Conservation (phyloP, 495 filamentous ascomycete genomes). For the Xylaria cubensis region DNA sequence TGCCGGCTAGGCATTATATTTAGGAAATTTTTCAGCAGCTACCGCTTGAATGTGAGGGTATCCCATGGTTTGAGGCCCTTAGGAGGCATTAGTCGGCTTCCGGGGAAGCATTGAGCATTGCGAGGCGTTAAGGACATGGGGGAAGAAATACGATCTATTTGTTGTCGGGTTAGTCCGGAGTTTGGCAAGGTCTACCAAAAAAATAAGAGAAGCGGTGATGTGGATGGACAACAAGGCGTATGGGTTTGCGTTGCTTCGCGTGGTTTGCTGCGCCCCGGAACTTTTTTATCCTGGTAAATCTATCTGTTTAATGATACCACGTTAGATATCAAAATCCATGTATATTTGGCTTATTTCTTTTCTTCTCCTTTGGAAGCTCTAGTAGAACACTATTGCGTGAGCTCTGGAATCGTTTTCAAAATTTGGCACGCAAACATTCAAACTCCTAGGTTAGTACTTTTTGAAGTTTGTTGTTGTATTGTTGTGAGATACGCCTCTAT, state of each 20-base stretch:
- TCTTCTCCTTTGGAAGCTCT: background rate
- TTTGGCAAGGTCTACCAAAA: background rate
- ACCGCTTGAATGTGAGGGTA: background rate
- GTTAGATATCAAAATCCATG: background rate
- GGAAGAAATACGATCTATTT: background rate
- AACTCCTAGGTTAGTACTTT: no score
- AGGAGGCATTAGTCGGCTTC: background rate
- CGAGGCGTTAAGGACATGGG: constrained; percentile 21
- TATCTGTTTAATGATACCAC: background rate
- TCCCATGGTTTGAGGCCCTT: background rate
- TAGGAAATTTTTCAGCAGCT: constrained; percentile 22
- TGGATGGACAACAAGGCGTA: background rate
- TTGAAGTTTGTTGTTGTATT: no score
- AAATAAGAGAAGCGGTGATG: background rate
- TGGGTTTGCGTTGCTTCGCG: background rate
- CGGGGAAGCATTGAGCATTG: constrained; percentile 11
- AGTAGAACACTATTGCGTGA: background rate
- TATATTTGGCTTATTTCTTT: background rate
- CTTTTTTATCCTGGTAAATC: background rate
- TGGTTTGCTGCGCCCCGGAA: background rate
- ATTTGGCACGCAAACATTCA: no score
- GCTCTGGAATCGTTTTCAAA: no score
- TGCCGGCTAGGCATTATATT: background rate
- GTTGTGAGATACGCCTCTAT: no score
- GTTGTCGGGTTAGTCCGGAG: background rate